phyloP scores from a whole-genome alignment of 495 filamentous ascomycete genomes.

The Hyaloscypha hepaticicola region DNA sequence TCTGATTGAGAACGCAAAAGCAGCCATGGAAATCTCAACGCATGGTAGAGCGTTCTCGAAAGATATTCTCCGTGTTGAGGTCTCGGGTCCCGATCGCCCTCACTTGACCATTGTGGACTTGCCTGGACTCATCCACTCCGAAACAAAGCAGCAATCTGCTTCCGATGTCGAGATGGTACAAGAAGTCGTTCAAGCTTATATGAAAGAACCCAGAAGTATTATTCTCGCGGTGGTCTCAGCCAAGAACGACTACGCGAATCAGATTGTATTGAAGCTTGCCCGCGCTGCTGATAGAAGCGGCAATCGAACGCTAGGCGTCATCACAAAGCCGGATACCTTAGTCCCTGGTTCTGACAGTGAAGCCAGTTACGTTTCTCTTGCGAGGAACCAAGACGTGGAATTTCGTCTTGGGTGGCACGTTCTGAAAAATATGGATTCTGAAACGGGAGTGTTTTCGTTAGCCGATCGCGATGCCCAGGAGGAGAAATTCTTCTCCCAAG shows the following conservation, averaged over 20 bases:
- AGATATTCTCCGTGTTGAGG: slow-evolving; percentile 50
- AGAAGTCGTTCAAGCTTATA: slow-evolving; percentile 46
- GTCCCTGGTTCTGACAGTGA: slow-evolving; percentile 40
- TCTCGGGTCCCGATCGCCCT: slow-evolving; percentile 49
- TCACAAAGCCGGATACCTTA: slow-evolving; percentile 52
- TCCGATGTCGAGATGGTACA: slow-evolving; percentile 44
- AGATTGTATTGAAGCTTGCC: slow-evolving; percentile 46
- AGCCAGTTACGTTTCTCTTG: slow-evolving; percentile 38
- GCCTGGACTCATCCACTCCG: slow-evolving; percentile 50
- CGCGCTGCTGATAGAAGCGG: slow-evolving; percentile 40
- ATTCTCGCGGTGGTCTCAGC: slow-evolving; percentile 53
- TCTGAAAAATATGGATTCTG: slow-evolving; percentile 46
- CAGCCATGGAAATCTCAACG: slow-evolving; percentile 42
- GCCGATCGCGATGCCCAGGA: slow-evolving; percentile 39
- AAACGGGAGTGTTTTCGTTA: slow-evolving; percentile 39
- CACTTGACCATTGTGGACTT: slow-evolving; percentile 56
- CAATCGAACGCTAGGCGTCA: slow-evolving; percentile 46
- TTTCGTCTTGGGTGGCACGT: slow-evolving; percentile 53
- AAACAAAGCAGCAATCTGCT: slow-evolving; percentile 43
- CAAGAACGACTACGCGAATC: slow-evolving; percentile 51
- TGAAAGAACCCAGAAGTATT: slow-evolving; percentile 46
- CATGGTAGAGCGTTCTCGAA: slow-evolving; percentile 42
- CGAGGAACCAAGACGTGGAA: slow-evolving; percentile 46
- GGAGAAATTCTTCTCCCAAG: slow-evolving; percentile 41
- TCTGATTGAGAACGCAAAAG: slow-evolving; percentile 47